Base-by-base conservation (phyloP, 2,329 filamentous ascomycete genomes). In the Neurospora crassa region DNA sequence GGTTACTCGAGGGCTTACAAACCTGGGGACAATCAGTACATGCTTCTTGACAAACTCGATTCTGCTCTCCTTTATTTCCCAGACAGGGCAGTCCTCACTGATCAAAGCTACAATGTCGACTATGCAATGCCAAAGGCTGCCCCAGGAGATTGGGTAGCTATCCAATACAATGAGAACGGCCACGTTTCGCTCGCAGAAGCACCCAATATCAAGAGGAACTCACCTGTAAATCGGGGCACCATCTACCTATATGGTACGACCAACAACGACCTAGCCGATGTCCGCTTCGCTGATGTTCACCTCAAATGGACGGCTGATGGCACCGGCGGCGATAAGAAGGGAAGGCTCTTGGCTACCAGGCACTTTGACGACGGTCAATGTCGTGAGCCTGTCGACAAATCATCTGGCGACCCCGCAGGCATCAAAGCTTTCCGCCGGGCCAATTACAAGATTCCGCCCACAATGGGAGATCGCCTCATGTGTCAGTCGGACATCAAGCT, bases 361-460 rank as follows among this genome's bases (percentile, higher is more conserved):
- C 89, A 92, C 83, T 99, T 90, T 79, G 96, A 98, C 77, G 96
- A 99, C 77, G 92, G 91, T 37, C 91, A 93, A 77, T 99, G 96
- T 84, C 94, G 94, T 79, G 92, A 98, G 82, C 81, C 88, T 77
- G 29, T 70, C 12, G 71, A 72, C 20, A 1, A 14, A 8, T 3
- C 1, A 47, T 37, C 14, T 20, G 72, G 72, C 18, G 94, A 93
- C 79, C 76, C 75, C n/a, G 83, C 83, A 2, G 70, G 76, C 29
- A 89, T 93, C 73, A 90, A 89, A 5, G 76, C 78, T 16, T 76
- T 85, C 71, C 91, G 94, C 71, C 85, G 88, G 75, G 75, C 82
- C 29, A 77, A 88, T 71, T 87, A 88, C 75, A 75, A 77, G 5
- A 79, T 83, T 3, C 85, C 88, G 71, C 80, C 85, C 85, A 45